Conservation (phyloP, 352 stramenopile species). For the Stramenopiles sp. region DNA sequence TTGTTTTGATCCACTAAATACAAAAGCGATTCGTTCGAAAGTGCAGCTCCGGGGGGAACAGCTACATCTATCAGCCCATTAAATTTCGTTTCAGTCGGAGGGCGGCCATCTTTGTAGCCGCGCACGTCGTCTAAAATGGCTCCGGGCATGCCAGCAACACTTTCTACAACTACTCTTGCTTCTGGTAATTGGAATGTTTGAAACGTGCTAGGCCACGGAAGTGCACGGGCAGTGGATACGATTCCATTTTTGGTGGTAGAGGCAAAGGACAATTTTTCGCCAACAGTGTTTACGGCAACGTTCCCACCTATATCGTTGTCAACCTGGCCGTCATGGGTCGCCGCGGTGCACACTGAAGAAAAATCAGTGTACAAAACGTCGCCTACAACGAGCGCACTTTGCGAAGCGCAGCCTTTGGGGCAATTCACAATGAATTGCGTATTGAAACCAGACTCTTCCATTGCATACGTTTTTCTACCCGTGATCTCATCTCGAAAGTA, state of each 20-base stretch:
- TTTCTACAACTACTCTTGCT: constrained; percentile 60
- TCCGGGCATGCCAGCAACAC: constrained; percentile 56
- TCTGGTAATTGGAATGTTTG: too few relatives aligned
- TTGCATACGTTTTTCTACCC: too few relatives aligned
- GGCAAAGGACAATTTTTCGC: too few relatives aligned
- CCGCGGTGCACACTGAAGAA: constrained; percentile 63
- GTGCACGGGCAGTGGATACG: too few relatives aligned
- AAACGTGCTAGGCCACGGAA: too few relatives aligned
- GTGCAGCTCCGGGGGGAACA: constrained; percentile 27
- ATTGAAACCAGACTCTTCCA: too few relatives aligned
- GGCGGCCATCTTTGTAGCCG: constrained; percentile 56
- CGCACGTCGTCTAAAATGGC: constrained; percentile 54
- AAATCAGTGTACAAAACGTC: constrained; percentile 56
- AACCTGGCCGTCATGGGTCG: constrained; percentile 65
- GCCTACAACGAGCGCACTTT: constrained; percentile 32
- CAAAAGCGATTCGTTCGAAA: constrained; percentile 39
- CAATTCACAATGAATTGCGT: too few relatives aligned
- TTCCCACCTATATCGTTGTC: too few relatives aligned
- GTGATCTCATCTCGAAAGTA: too few relatives aligned
- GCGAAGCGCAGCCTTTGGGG: constrained; percentile 32
- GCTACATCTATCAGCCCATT: constrained; percentile 29
- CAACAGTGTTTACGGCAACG: too few relatives aligned
- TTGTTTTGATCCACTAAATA: constrained; percentile 78
- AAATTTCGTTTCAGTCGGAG: constrained; percentile 51
- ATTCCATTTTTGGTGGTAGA: too few relatives aligned